Base-by-base conservation (phyloP, 139 green algal genomes). In the Dunaliella sp. region DNA sequence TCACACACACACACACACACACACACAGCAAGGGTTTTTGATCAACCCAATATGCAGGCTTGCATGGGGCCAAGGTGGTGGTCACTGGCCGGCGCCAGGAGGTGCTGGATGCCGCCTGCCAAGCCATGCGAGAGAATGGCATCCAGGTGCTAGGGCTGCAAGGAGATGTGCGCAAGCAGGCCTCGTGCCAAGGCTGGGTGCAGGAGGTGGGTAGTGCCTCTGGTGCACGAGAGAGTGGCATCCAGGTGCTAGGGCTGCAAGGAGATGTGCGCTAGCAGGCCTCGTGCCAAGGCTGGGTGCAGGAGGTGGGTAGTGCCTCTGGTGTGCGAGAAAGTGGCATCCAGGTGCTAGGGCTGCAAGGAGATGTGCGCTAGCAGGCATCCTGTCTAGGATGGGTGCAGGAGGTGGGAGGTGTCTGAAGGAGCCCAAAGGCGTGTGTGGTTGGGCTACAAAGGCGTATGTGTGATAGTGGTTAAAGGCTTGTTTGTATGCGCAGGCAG, bases 261-360 rank as follows among this genome's bases (percentile, higher is more conserved):
- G 97, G 96, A 0, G 97, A 99, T 86, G 97, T 99, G 34, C 88
- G 97, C 16, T 91, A 91, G 65, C 81, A 89, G 2, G 91, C 94
- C 1, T 89, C 96, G n/a, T 97, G 94, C 48, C 87, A 94, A 38
- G 72, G 86, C 26, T 96, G 91, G 83, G 88, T 93, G 28, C 75
- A 37, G 59, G 25, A 85, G 34, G 65, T 85, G 57, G 1, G 80
- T 81, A 31, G 48, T 65, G 48, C 48, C 7, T 65, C 7, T 65
- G n/a, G 48, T 65, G 48, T 65, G 48, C 48, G 48, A 65, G 16
- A 26, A 65, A 65, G 48, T 65, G 48, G 48, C 7, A 93, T 98
- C 82, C 86, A 86, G 0, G 93, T 92, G 26, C 82, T 88, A 12
- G 89, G 87, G 3, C 83, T 95, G 65, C 91, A 97, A 88, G 97